Evolutionary conservation across 1,284 basidiomycete species (phyloP), one percentile per base, ranked within the genome.

Genomic region (Puccinia horiana): DNA sequence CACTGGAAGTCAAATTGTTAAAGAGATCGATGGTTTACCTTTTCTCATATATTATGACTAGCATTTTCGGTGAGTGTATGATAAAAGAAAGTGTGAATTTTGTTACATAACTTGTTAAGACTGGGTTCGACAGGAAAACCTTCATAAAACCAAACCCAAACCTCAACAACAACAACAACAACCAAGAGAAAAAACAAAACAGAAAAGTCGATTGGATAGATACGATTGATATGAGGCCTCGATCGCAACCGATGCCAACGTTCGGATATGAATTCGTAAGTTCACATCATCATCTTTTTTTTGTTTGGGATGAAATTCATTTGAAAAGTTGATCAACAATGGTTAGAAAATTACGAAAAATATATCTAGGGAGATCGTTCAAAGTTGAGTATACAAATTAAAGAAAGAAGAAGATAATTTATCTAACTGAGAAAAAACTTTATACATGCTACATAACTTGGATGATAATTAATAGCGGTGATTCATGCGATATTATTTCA

Each of bases 401-500:
- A 42, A 12, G 35, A 37, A 42, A 18, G 3, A 35, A 14, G 29
- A 42, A 44, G 42, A n/a, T 20, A 40, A 67, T n/a, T n/a, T n/a
- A n/a, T n/a, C n/a, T n/a, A n/a, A n/a, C n/a, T 44, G 29, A 40
- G 6, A 9, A 4, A 20, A 67, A 40, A 67, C 9, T 29, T 1
- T 37, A 8, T 11, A 23, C 63, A 14, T 29, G 26, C 35, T n/a
- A n/a, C n/a, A n/a, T 44, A 29, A 6, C 40, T 23, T n/a, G 40
- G 63, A 18, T 37, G n/a, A 8, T 11, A 9, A 67, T 40, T 40
- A n/a, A 42, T 37, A 69, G 65, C 65, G 18, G 65, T 69, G 20
- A 42, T 69, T 26, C 65, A 69, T 69, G 65, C 65, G 26, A 69
- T 69, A 23, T 37, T 69, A 12, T 69, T 69, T 26, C 65, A 69